A percentile compares a stretch with the other conserved stretches of the same genome.
These are phyloP conservation scores for Lactarius indigo DNA, from an alignment of 768 basidiomycete genomes.

Conservation along the genomic window DNA sequence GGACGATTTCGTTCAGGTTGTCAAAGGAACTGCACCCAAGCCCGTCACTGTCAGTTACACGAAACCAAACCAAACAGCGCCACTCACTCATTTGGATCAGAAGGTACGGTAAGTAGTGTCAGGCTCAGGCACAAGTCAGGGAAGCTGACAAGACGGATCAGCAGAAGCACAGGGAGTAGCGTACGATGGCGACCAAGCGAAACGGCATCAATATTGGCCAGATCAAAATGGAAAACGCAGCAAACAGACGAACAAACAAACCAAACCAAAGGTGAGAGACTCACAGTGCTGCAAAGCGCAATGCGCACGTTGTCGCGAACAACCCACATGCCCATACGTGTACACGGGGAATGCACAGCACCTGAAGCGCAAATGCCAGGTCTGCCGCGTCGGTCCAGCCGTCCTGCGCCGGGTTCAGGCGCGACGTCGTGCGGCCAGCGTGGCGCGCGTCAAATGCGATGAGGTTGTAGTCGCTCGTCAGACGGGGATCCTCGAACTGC, in stretches of 20 bases:
- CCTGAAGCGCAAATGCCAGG: conserved; percentile 28
- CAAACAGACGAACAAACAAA: background rate
- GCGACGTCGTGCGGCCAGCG: conserved; percentile 24
- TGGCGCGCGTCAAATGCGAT: conserved; percentile 31
- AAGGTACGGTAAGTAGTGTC: conserved; percentile 21
- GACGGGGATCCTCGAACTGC: conserved; percentile 31
- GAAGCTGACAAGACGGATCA: conserved; percentile 19
- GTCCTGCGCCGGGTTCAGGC: conserved; percentile 27
- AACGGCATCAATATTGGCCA: no score
- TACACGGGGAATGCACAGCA: conserved; percentile 28
- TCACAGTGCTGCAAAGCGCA: conserved; percentile 28
- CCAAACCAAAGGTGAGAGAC: background rate
- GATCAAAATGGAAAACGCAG: background rate
- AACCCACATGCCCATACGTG: conserved; percentile 31
- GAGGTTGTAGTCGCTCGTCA: conserved; percentile 27
- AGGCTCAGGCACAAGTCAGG: conserved; percentile 26
- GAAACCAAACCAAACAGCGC: no score
- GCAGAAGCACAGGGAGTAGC: background rate
- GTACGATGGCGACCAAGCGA: no score
- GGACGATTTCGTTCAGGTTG: conserved; percentile 26
- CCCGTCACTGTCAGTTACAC: background rate
- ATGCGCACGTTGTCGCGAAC: conserved; percentile 28
- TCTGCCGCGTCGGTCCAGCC: conserved; percentile 32
- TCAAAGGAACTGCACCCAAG: conserved; percentile 7
- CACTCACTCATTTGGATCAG: conserved; percentile 18